phyloP scores from a whole-genome alignment of 2,329 filamentous ascomycete species.

The Fusarium pseudograminearum region DNA sequence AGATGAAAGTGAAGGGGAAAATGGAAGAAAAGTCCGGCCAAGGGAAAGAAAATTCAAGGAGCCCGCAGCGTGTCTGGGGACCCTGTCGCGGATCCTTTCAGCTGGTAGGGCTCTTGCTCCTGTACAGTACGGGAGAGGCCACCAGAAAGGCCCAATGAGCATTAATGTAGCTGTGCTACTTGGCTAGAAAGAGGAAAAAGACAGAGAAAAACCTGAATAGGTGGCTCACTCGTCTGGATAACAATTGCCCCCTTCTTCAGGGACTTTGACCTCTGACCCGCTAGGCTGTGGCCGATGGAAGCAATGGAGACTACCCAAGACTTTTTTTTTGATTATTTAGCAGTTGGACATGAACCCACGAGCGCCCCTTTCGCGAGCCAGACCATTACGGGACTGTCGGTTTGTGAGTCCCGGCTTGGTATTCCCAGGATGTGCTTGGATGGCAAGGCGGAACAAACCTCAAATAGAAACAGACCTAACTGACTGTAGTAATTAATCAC shows the following conservation, averaged over 20 bases:
- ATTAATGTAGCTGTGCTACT: not conserved
- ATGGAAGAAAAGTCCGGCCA: not conserved
- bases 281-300: slow-evolving; percentile 12
- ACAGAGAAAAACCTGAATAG: slow-evolving; percentile 1
- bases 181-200: slow-evolving; percentile 1
- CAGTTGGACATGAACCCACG: slow-evolving; percentile 7
- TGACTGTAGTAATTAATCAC: not conserved
- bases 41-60: slow-evolving; percentile 20
- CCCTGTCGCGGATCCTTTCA: slow-evolving; percentile 46
- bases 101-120: slow-evolving; percentile 37
- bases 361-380: slow-evolving; percentile 25
- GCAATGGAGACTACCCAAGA: slow-evolving; percentile 2
- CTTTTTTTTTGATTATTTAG: not conserved
- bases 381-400: slow-evolving; percentile 8
- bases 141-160: slow-evolving; percentile 9
- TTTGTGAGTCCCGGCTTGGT: slow-evolving; percentile 30
- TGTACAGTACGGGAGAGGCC: slow-evolving; percentile 12
- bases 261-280: slow-evolving; percentile 31
- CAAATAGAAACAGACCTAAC: slow-evolving; percentile 22
- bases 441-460: slow-evolving; percentile 29
- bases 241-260: slow-evolving; percentile 38
- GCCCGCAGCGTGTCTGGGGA: slow-evolving; percentile 24
- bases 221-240: slow-evolving; percentile 28
- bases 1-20: slow-evolving; percentile 12
- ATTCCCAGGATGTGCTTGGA: slow-evolving; percentile 23